Conservation (phyloP, 129 eudicot genomes). For the Chrysanthemum seticuspe region DNA sequence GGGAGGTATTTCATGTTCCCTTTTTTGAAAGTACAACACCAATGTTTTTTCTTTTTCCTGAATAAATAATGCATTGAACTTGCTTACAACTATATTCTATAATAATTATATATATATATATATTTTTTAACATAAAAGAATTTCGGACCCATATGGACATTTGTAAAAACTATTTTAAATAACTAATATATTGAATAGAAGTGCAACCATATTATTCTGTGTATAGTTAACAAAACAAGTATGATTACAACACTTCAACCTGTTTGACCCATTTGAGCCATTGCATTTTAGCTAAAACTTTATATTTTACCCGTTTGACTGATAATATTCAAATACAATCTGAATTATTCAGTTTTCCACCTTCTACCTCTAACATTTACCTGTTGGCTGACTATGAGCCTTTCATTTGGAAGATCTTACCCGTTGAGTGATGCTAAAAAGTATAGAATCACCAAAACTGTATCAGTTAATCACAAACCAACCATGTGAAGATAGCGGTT, state of each 20-base stretch:
- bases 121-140: neutral
- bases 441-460: neutral
- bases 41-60: no score
- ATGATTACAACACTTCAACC: neutral
- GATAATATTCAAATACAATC: neutral
- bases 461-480: no score
- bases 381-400: neutral
- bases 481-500: neutral
- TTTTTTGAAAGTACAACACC: conserved; percentile 8
- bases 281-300: neutral
- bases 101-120: neutral
- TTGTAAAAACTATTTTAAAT: neutral
- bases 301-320: neutral
- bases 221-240: no score
- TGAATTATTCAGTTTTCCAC: neutral
- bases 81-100: neutral
- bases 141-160: neutral
- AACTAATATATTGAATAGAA: no score
- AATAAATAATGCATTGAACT: no score
- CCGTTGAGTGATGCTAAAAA: neutral
- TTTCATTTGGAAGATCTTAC: neutral
- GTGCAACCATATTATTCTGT: no score
- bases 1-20: conserved; percentile 65
- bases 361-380: neutral
- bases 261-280: neutral